phyloP scores from a whole-genome alignment of 2,329 filamentous ascomycete genomes.

The Hypomyces rosellus region DNA sequence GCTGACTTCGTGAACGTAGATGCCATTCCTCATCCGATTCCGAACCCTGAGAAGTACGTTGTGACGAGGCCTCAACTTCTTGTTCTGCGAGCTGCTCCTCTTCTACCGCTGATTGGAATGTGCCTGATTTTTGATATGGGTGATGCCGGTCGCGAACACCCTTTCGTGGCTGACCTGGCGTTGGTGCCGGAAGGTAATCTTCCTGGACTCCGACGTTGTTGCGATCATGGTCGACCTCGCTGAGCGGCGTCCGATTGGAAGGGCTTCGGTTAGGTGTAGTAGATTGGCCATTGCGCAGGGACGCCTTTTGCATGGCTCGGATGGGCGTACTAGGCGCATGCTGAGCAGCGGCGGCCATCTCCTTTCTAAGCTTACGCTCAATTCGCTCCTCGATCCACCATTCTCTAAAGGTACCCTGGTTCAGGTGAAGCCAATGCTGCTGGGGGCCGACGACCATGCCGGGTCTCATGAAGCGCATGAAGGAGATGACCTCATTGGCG shows the following conservation, averaged over 20 bases:
- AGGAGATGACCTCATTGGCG: constrained; percentile 93
- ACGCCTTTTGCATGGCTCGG: constrained; percentile 54
- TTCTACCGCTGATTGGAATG: constrained; percentile 36
- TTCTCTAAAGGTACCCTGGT: constrained; percentile 94
- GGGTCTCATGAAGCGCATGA: constrained; percentile 98
- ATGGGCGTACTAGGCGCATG: constrained; percentile 52
- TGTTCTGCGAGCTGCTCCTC: constrained; percentile 49
- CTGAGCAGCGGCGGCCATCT: constrained; percentile 39
- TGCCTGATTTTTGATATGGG: constrained; percentile 57
- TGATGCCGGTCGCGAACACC: constrained; percentile 73
- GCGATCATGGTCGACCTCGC: constrained; percentile 82
- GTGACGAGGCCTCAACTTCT: constrained; percentile 54
- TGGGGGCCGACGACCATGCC: constrained; percentile 99
- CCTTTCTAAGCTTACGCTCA: constrained; percentile 58
- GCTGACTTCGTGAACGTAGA: constrained; percentile 64
- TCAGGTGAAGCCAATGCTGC: constrained; percentile 97
- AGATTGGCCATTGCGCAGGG: constrained; percentile 58
- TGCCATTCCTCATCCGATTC: constrained; percentile 82
- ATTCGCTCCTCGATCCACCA: constrained; percentile 94
- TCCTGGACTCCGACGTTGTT: constrained; percentile 65
- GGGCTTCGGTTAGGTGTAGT: constrained; percentile 76
- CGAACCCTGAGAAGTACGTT: constrained; percentile 54
- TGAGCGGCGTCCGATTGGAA: constrained; percentile 76
- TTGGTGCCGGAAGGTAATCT: constrained; percentile 89
- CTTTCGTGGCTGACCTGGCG: constrained; percentile 92